These are phyloP conservation scores for Penicillium sp. DNA, from an alignment of 2,329 filamentous ascomycete species.

Conservation along the genomic window DNA sequence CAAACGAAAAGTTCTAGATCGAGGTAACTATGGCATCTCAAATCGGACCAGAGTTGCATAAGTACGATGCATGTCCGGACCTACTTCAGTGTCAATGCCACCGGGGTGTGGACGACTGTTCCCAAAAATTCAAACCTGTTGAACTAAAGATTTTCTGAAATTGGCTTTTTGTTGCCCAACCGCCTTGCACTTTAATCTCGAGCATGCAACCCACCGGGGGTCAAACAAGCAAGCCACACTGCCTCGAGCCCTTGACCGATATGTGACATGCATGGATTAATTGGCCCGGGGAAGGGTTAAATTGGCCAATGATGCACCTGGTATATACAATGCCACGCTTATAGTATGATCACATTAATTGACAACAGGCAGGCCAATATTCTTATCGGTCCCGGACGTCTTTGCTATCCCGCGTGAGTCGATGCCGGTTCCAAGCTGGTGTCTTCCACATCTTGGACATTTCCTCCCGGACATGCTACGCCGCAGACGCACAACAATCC, in stretches of 20 bases:
- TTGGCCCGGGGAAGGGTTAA: not conserved
- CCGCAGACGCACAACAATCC: conserved; percentile 2
- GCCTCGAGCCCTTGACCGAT: conserved; percentile 2
- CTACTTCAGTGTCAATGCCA: not conserved
- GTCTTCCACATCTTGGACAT: not conserved
- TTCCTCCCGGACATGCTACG: conserved; percentile 5
- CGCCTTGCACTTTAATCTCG: conserved; percentile 8
- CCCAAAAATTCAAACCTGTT: not conserved
- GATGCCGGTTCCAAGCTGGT: not conserved
- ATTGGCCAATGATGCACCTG: conserved; percentile 16
- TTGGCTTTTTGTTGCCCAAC: conserved; percentile 13
- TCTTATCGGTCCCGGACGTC: conserved; percentile 11
- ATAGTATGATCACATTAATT: conserved; percentile 6
- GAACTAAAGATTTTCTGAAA: conserved; percentile 4
- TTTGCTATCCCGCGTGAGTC: conserved; percentile 1
- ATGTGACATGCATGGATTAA: conserved; percentile 12
- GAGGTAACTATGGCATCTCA: conserved; percentile 7
- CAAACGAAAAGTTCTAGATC: conserved; percentile 24
- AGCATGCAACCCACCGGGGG: conserved; percentile 7
- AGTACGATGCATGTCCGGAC: not conserved
- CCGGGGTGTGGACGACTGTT: not conserved
- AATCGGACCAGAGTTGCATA: conserved; percentile 17
- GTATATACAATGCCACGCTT: conserved; percentile 11
- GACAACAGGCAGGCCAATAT: conserved; percentile 9
- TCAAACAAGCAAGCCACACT: conserved; percentile 13